Evolutionary conservation across 306 rosid species (phyloP), one percentile per base, ranked within the genome.

Genomic region (Cucurbita argyrosperma): DNA sequence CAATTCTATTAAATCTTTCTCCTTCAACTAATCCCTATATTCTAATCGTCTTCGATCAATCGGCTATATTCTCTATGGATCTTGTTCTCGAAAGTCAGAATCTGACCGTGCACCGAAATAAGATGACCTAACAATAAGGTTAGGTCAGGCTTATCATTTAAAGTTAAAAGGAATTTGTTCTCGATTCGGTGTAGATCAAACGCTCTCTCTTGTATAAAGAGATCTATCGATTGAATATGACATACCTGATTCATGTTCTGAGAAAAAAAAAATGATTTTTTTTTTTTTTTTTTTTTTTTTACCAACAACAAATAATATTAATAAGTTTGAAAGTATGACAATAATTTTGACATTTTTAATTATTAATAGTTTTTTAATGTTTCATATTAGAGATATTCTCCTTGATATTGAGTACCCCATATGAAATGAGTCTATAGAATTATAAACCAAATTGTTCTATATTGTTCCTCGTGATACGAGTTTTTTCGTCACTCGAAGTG

Each of bases 1-100:
- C 4, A 30, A 30, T 30, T 30, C 35, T 30, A 30, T 30, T 71
- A 78, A 79, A 82, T 79, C 83, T 85, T 64, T 53, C 65, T 68
- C 16, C 11, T 66, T 43, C 2, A 5, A 66, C 37, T 19, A 8
- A 37, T 19, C 15, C 39, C n/a, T 26, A 26, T 26, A 1, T 26
- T 26, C 26, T 23, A 1, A 23, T 23, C 26, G 26, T 26, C 26
- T 23, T 0, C 1, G 1, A 0, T 26, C 4, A 43, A 43, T 43
- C 10, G 2, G 12, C 3, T 43, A 1, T 15, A 51, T 51, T 51
- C 7, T 47, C 4, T 3, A 26, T 26, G 26, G 2, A 26, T 26
- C 26, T 47, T 47, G 10, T 47, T 47, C 12, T 47, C 4, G 35
- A 30, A 30, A 30, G 35, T 30, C 1, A 30, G 4, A 30, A 30